Evolutionary conservation across 2,329 filamentous ascomycete species (phyloP).

Genomic region (Metarhizium anisopliae): DNA sequence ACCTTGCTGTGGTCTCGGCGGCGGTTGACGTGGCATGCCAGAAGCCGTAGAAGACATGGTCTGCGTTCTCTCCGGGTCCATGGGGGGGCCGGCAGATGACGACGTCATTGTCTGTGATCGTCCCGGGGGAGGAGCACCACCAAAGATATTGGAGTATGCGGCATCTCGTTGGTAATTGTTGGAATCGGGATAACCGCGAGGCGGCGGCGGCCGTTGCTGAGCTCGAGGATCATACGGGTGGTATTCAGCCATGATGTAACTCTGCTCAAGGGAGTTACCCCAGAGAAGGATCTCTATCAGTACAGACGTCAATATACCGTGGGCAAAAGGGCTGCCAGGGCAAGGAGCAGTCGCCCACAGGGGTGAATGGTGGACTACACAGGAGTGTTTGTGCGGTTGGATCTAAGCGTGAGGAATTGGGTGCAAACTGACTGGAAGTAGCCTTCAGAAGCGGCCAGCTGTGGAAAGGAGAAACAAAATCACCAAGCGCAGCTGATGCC

Average conservation of each 20-base stretch:
- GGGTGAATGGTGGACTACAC: neutral
- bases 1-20: conserved; percentile 41
- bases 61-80: conserved; percentile 59
- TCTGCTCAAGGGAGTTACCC: neutral
- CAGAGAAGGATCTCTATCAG: neutral
- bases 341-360: neutral
- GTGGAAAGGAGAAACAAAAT: conserved; percentile 1
- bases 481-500: conserved; percentile 7
- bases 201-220: conserved; percentile 28
- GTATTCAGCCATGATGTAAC: conserved; percentile 46
- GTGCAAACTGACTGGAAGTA: conserved; percentile 2
- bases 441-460: conserved; percentile 4
- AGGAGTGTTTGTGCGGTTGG: neutral
- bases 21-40: conserved; percentile 54
- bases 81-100: conserved; percentile 44
- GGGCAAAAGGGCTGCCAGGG: neutral
- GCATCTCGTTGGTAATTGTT: conserved; percentile 73
- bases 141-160: conserved; percentile 94
- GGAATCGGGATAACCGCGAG: conserved; percentile 39
- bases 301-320: neutral
- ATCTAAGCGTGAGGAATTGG: neutral
- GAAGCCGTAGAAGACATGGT: conserved; percentile 57
- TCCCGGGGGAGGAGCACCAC: conserved; percentile 73
- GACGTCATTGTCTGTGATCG: conserved; percentile 95
- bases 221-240: conserved; percentile 40